phyloP scores from a whole-genome alignment of 192 early-diverging fungal species.

The Podila clonocystis region DNA sequence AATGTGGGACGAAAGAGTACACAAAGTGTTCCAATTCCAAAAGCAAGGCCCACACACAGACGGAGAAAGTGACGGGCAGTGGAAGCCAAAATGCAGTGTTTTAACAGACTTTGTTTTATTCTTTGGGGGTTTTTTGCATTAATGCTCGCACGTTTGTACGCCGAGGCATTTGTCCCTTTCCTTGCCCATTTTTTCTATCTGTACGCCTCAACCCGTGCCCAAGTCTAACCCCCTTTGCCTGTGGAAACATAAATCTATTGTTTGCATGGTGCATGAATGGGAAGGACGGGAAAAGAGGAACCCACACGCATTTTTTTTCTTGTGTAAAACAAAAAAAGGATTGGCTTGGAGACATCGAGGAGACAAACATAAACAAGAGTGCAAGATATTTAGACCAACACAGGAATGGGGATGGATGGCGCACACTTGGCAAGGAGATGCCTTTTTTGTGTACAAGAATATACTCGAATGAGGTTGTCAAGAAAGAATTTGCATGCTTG shows the following conservation, averaged over 20 bases:
- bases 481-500: too few species aligned
- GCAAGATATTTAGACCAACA: too few species aligned
- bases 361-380: too few species aligned
- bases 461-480: too few species aligned
- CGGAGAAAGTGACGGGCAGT: too few species aligned
- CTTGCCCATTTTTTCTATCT: background rate
- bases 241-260: background rate
- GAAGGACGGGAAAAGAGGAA: background rate
- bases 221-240: background rate
- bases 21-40: too few species aligned
- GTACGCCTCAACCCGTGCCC: background rate
- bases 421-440: too few species aligned
- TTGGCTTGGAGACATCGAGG: too few species aligned
- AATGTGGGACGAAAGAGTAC: background rate
- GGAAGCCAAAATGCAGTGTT: background rate
- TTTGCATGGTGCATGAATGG: slow-evolving; percentile 6
- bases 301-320: background rate
- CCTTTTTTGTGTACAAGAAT: too few species aligned
- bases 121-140: background rate
- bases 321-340: background rate
- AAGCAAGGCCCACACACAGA: too few species aligned
- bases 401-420: too few species aligned
- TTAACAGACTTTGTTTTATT: background rate
- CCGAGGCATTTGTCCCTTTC: background rate
- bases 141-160: slow-evolving; percentile 1